Evolutionary conservation across 1,284 basidiomycete species (phyloP), one percentile per base, ranked within the genome.

Genomic region (Trichosporon sp.): DNA sequence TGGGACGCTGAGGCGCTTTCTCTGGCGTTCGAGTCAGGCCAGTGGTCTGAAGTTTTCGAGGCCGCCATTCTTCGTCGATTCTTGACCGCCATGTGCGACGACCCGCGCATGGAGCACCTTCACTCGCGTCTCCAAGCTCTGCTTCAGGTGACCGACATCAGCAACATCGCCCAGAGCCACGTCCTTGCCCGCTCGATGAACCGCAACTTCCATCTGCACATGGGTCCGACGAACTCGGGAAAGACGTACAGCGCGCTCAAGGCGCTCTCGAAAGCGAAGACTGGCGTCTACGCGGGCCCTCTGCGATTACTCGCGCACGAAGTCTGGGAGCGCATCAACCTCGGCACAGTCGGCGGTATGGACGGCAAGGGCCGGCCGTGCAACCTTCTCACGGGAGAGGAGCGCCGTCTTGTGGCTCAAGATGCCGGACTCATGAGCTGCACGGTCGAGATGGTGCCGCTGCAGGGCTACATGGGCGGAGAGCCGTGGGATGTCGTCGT

Each of bases 151-250:
- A 80, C 81, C 32, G 82, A 83, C 68, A 62, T 80, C 10, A 71
- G 79, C 1, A 69, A 71, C 56, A 71, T 82, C 5, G 69, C 77
- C 14, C 70, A 69, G 59, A 46, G 44, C 4, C 81, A 77, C 63
- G 65, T 81, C 2, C 37, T 64, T 4, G 83, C 85, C 0, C 78
- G 85, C 6, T 70, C 81, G 2, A 72, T 88, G 63, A 85, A 84
- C 8, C 86, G 95, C 19, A 89, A 89, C 72, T 83, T 98, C 69
- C 90, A 95, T 78, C 88, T 99, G 82, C 95, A 99, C 75, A 92
- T 99, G 64, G 95, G 95, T 0, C 95, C 95, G 0, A 99, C 95
- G 33, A 99, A 99, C 81, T 93, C 91, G 65, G 95, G 95, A 44
- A 99, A 99, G 82, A 99, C 95, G 0, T 89, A 98, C 77, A 89